These are phyloP conservation scores for Larix sibirica DNA, from an alignment of 83 land plant genomes.

Conservation along the genomic window DNA sequence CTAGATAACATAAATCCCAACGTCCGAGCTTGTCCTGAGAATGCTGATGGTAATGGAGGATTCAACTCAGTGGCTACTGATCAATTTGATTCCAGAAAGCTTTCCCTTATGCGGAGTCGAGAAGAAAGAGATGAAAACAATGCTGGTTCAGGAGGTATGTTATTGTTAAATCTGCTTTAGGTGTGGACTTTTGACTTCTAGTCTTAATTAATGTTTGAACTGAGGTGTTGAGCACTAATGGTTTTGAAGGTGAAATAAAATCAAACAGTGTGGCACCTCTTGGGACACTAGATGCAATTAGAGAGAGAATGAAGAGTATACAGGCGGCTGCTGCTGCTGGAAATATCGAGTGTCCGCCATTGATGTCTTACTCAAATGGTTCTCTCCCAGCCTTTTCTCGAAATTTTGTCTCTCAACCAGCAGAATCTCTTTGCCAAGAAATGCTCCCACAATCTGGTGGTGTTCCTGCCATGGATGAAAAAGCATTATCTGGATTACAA, in stretches of 20 bases:
- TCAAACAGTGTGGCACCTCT: constrained; percentile 33
- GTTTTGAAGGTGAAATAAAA: background rate
- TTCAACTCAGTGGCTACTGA: constrained; percentile 26
- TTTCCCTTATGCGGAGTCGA: constrained; percentile 13
- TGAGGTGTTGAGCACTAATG: constrained; percentile 1
- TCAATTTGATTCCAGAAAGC: constrained; percentile 25
- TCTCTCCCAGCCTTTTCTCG: constrained; percentile 20
- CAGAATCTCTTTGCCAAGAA: background rate
- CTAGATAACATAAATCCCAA: constrained; percentile 44
- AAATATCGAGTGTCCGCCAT: constrained; percentile 36
- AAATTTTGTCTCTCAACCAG: background rate
- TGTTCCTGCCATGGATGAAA: constrained; percentile 80
- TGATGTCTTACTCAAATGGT: constrained; percentile 49
- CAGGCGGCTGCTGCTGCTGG: constrained; percentile 77
- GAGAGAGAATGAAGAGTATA: constrained; percentile 96
- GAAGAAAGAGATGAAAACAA: constrained; percentile 38
- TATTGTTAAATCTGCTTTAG: background rate
- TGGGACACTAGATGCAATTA: constrained; percentile 93
- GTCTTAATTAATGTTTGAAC: background rate
- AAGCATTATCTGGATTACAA: constrained; percentile 93
- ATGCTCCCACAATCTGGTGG: constrained; percentile 12
- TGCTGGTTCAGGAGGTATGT: constrained; percentile 1
- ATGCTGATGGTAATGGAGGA: constrained; percentile 18
- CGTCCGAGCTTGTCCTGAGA: constrained; percentile 38
- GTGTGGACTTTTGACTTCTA: background rate